Conservation (phyloP, 495 filamentous ascomycete species). For the Penicillium paxilli region DNA sequence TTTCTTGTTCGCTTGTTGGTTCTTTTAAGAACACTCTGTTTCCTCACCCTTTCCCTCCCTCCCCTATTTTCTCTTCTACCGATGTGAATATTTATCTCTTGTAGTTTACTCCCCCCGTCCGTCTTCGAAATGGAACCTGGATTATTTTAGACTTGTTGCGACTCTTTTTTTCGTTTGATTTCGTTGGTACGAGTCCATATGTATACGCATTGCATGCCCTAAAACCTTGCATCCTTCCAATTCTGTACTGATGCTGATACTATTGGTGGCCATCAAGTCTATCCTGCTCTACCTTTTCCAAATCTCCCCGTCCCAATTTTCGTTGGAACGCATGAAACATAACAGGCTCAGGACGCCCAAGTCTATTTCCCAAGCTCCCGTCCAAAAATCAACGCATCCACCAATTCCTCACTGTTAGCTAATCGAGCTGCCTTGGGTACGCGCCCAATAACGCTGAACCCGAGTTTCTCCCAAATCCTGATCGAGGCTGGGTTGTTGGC, state of each 20-base stretch:
- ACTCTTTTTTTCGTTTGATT: neutral
- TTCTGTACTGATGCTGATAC: too few species aligned
- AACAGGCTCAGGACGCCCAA: neutral
- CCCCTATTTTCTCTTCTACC: constrained; percentile 3
- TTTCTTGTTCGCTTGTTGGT: neutral
- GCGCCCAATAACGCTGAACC: constrained; percentile 90
- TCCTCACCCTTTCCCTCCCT: neutral
- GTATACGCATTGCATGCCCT: too few species aligned
- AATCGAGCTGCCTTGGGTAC: constrained; percentile 53
- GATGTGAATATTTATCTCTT: constrained; percentile 20
- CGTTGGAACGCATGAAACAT: too few species aligned
- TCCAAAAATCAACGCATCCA: constrained; percentile 51
- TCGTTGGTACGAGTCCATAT: neutral
- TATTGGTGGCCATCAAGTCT: too few species aligned
- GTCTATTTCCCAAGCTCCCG: constrained; percentile 35
- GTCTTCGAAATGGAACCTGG: constrained; percentile 2
- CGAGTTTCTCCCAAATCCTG: constrained; percentile 93
- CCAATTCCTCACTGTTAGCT: constrained; percentile 42
- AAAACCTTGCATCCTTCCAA: too few species aligned
- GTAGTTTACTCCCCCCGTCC: constrained; percentile 18
- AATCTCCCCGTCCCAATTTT: too few species aligned
- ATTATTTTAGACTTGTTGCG: constrained; percentile 1
- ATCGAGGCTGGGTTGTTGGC: constrained; percentile 94
- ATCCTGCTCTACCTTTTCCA: too few species aligned
- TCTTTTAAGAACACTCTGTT: neutral